Conservation (phyloP, 2,329 filamentous ascomycete genomes). For the Beauveria sp. region DNA sequence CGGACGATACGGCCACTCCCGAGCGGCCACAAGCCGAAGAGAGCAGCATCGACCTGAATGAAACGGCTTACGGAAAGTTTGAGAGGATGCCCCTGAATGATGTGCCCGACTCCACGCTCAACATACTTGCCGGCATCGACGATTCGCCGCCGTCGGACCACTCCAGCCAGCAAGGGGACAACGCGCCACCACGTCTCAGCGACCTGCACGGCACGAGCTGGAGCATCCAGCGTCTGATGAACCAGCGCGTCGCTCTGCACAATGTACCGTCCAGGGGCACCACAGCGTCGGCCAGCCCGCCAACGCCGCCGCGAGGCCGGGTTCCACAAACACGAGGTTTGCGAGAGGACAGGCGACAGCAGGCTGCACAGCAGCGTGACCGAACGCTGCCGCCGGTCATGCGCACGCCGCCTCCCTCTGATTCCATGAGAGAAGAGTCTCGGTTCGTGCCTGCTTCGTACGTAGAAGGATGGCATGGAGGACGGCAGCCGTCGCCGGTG, state of each 20-base stretch:
- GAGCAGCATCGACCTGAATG: background rate
- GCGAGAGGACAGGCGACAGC: background rate
- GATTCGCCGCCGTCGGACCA: background rate
- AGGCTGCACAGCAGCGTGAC: background rate
- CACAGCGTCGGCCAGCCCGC: background rate
- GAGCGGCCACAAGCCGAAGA: background rate
- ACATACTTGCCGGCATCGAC: background rate
- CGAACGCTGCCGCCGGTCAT: constrained; percentile 1
- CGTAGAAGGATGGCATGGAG: background rate
- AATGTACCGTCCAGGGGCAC: background rate
- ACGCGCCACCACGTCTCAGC: background rate
- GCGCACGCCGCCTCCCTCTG: constrained; percentile 21
- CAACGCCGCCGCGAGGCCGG: background rate
- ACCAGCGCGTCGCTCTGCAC: background rate
- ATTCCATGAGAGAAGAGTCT: constrained; percentile 12
- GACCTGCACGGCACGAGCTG: constrained; percentile 1
- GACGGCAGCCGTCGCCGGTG: background rate
- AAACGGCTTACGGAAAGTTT: background rate
- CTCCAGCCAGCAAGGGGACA: background rate
- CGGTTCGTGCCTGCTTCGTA: background rate
- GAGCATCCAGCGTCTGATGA: background rate
- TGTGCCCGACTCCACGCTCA: constrained; percentile 16
- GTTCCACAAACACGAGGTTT: constrained; percentile 9
- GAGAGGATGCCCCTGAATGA: constrained; percentile 15
- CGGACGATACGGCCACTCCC: constrained; percentile 26